These are phyloP conservation scores for Arthromyces matolae DNA, from an alignment of 768 basidiomycete species.

Conservation along the genomic window DNA sequence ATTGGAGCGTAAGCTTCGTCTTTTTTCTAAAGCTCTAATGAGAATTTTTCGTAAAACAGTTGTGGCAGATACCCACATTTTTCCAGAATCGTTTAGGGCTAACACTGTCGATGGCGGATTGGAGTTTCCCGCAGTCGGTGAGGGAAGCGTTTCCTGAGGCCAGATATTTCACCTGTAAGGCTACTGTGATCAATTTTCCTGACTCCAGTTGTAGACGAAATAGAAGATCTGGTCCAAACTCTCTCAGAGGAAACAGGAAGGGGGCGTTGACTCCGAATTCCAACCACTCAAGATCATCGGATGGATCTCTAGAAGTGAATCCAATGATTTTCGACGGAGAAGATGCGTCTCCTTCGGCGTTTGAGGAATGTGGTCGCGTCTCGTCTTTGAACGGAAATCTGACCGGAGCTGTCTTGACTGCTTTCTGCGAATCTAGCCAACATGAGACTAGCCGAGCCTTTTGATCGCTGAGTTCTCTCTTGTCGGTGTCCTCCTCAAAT, in stretches of 20 bases:
- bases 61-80: no score
- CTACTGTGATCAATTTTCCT: neutral
- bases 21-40: no score
- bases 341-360: neutral
- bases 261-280: neutral
- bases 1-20: no score
- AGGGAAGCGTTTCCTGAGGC: no score
- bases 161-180: slow-evolving; percentile 1
- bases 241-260: slow-evolving; percentile 1
- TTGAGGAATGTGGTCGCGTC: neutral
- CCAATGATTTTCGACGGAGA: neutral
- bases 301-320: neutral
- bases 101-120: neutral
- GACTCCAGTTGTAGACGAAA: neutral
- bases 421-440: neutral
- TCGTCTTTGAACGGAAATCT: neutral
- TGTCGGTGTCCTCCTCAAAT: neutral
- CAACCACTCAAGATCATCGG: neutral
- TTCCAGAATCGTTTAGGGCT: neutral
- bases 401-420: neutral
- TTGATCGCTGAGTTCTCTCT: neutral
- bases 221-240: slow-evolving; percentile 5
- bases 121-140: neutral
- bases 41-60: no score
- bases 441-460: slow-evolving; percentile 6